A percentile compares a stretch with the other conserved stretches of the same genome.
phyloP scores from a whole-genome alignment of 257 asterid genomes.

The Solanum pinnatisectum region DNA sequence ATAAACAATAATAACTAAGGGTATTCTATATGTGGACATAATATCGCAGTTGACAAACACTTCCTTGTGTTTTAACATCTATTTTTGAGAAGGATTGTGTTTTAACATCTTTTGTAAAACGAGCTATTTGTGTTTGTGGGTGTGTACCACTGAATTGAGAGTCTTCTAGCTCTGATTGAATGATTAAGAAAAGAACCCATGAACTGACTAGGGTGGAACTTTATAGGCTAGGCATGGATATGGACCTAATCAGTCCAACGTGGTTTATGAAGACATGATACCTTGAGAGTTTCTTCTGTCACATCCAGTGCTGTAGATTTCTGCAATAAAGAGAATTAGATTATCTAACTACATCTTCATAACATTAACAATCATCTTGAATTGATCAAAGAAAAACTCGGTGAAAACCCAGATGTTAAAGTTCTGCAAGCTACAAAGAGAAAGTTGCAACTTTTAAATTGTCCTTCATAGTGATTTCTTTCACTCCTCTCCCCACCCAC shows the following conservation, averaged over 20 bases:
- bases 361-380: background rate
- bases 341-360: slow-evolving; percentile 6
- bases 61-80: background rate
- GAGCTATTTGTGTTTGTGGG: background rate
- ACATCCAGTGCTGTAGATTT: slow-evolving; percentile 74
- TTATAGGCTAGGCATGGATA: background rate
- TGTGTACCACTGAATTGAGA: background rate
- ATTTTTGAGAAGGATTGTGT: background rate
- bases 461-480: background rate
- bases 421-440: background rate
- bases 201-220: background rate
- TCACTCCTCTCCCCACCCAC: background rate
- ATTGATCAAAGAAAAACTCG: background rate
- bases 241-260: background rate
- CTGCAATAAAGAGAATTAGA: slow-evolving; percentile 50
- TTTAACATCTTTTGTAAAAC: background rate
- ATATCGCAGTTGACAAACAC: background rate
- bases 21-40: background rate
- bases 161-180: background rate
- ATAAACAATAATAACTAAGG: background rate
- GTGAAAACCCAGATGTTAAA: background rate
- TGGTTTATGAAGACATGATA: slow-evolving; percentile 19
- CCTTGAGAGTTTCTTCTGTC: slow-evolving; percentile 88
- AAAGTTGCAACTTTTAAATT: background rate
- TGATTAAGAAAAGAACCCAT: background rate